Evolutionary conservation across 2,329 filamentous ascomycete species (phyloP), one percentile per base, ranked within the genome.

Genomic region (Phyllosticta capitalensis): DNA sequence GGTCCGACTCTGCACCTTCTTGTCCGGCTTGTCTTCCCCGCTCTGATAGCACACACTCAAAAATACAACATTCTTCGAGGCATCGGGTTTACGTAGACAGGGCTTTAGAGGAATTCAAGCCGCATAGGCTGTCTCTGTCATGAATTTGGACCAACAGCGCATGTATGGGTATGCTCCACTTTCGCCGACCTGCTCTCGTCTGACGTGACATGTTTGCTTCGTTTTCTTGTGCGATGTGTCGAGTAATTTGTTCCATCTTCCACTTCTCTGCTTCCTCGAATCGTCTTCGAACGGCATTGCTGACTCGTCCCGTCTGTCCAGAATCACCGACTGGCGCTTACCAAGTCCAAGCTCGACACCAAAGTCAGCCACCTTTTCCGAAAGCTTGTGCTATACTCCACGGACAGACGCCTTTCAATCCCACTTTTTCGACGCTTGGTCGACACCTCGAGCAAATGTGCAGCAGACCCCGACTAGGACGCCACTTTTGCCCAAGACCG

Each of bases 381-480:
- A 75, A 65, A 65, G 69, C 52, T 67, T 67, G 61, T 69, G 75
- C 55, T 75, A 76, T 61, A 79, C 77, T 33, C 77, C 77, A 49
- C 76, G 74, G 65, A 72, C 73, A 9, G 72, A 74, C 45, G 68
- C 67, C 65, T 68, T 71, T 65, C 66, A 75, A 63, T 66, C 75
- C 17, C 75, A 79, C 63, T 79, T 79, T 62, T 72, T 77, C 63
- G 77, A 79, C 71, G 78, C 78, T 63, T 79, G 78, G 70, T 70
- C 72, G 52, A 79, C 77, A 28, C 77, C 77, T 26, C 68, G 67
- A 62, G 65, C 70, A 64, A 71, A 72, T 70, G 72, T 68, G 62
- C 71, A 74, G 52, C 68, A 72, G 56, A 74, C 73, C 58, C 74
- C 72, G 52, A 68, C 66, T 57, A 75, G 76, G 62, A 75, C 77